phyloP scores from a whole-genome alignment of 78 protist species.

The Cavenderia fasciculata region DNA sequence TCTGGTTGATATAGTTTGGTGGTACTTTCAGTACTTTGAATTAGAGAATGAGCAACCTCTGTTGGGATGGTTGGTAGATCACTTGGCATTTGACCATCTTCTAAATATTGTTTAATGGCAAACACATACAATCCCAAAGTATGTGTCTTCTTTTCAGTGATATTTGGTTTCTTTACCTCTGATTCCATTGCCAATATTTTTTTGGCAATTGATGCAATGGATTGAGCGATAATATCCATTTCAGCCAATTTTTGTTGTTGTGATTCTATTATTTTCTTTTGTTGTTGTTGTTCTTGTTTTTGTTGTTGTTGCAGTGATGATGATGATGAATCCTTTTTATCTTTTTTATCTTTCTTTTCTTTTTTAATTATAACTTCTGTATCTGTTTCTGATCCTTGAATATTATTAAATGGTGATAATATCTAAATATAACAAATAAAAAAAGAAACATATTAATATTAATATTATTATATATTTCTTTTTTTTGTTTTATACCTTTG shows the following conservation, averaged over 20 bases:
- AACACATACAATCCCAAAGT: conserved; percentile 23
- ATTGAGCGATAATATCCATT: conserved; percentile 68
- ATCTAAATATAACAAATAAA: too few relatives aligned
- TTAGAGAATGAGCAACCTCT: conserved; percentile 16
- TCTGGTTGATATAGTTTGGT: conserved; percentile 25
- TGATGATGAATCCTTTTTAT: too few relatives aligned
- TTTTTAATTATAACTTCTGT: conserved; percentile 23
- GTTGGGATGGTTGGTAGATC: conserved; percentile 35
- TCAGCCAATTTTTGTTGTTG: conserved; percentile 25
- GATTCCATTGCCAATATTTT: conserved; percentile 36
- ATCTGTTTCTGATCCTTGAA: conserved; percentile 37
- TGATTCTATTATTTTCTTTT: neutral
- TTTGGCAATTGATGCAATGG: conserved; percentile 60
- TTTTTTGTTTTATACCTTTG: neutral
- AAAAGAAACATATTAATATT: too few relatives aligned
- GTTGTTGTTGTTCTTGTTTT: conserved; percentile 3
- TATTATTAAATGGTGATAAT: conserved; percentile 42
- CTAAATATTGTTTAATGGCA: conserved; percentile 28
- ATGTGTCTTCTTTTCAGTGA: conserved; percentile 61
- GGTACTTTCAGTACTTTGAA: neutral
- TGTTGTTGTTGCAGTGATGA: neutral
- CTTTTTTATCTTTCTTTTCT: too few relatives aligned
- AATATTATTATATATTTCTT: too few relatives aligned
- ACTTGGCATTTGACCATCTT: conserved; percentile 28
- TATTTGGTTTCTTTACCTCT: conserved; percentile 35